These are phyloP conservation scores for Aspergillus baeticus DNA, from an alignment of 495 filamentous ascomycete genomes.

Conservation along the genomic window DNA sequence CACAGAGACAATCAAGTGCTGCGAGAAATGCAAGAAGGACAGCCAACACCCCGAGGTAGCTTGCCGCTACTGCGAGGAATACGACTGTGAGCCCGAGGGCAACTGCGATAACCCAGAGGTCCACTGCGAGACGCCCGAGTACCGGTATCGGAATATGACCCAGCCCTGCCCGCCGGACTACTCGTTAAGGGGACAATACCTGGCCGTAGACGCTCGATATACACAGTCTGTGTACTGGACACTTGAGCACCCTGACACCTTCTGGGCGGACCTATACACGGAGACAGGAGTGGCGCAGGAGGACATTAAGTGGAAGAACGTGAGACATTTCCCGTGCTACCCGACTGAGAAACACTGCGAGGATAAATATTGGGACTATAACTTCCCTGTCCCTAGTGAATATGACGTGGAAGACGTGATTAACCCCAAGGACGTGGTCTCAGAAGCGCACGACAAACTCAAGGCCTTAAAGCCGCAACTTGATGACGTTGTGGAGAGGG, in stretches of 20 bases:
- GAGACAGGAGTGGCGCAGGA: not conserved
- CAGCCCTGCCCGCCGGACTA: conserved; percentile 8
- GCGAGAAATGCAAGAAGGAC: not conserved
- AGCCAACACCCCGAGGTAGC: not conserved
- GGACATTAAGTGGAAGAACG: not conserved
- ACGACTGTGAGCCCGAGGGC: not conserved
- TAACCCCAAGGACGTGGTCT: conserved; percentile 10
- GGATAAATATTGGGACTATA: not conserved
- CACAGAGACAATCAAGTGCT: not conserved
- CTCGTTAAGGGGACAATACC: not conserved
- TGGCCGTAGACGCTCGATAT: not conserved
- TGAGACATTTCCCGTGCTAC: not conserved
- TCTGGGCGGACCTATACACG: not conserved
- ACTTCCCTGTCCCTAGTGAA: conserved; percentile 5
- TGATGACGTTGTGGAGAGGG: too few relatives aligned
- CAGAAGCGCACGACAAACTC: not conserved
- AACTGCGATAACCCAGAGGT: not conserved
- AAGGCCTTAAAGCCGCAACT: not conserved
- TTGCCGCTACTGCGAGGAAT: conserved; percentile 3
- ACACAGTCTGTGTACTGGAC: conserved; percentile 5
- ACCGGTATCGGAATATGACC: conserved; percentile 1
- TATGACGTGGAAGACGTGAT: conserved; percentile 7
- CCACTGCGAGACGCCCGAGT: not conserved
- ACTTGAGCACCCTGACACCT: not conserved
- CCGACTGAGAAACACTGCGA: not conserved